phyloP scores from a whole-genome alignment of 495 filamentous ascomycete genomes.

The Antarctomyces pellizariae region DNA sequence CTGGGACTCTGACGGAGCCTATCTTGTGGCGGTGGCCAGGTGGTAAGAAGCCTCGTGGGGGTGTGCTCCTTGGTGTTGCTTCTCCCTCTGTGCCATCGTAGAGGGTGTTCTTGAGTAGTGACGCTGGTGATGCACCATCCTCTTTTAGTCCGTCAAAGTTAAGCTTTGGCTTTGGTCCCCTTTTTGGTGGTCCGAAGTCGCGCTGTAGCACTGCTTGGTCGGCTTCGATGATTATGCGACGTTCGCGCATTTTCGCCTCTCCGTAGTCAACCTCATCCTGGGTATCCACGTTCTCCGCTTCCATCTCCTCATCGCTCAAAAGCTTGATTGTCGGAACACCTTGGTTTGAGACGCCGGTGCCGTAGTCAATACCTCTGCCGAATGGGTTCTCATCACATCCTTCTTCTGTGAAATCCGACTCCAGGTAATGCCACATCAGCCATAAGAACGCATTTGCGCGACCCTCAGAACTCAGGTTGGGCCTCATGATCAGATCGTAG shows the following conservation, averaged over 20 bases:
- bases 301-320: conserved; percentile 54
- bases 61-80: conserved; percentile 33
- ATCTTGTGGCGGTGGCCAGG: conserved; percentile 14
- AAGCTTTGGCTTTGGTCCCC: conserved; percentile 27
- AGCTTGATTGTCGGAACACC: conserved; percentile 59
- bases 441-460: conserved; percentile 81
- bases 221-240: conserved; percentile 44
- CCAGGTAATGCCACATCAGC: conserved; percentile 99
- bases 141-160: conserved; percentile 34
- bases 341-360: conserved; percentile 40
- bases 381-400: conserved; percentile 76
- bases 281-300: conserved; percentile 75
- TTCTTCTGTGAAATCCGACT: conserved; percentile 74
- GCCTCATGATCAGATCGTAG: conserved; percentile 87
- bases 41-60: conserved; percentile 25
- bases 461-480: conserved; percentile 56
- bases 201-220: conserved; percentile 18
- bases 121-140: conserved; percentile 17
- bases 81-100: too few relatives aligned
- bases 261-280: conserved; percentile 71
- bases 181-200: conserved; percentile 23
- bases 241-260: conserved; percentile 56
- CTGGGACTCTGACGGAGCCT: conserved; percentile 20
- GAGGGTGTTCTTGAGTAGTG: conserved; percentile 31
- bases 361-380: conserved; percentile 45